Evolutionary conservation across 2,329 filamentous ascomycete species (phyloP), one percentile per base, ranked within the genome.

Genomic region (Curvularia spicifera): DNA sequence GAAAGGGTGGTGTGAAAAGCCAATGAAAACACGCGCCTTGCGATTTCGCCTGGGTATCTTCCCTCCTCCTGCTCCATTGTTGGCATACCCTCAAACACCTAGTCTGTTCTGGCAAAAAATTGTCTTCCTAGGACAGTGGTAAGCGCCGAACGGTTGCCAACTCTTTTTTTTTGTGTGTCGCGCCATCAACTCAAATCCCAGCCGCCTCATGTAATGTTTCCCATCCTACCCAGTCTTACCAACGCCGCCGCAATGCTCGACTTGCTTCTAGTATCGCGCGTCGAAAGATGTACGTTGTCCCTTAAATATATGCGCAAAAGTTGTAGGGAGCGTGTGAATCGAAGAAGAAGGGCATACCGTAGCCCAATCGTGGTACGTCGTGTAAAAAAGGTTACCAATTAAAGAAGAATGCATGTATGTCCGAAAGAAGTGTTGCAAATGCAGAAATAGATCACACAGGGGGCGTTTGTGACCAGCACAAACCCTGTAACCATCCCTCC

Each of bases 391-490:
- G 29, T 26, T 50, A 28, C 59, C 60, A 66, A 74, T 73, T 73
- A 46, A 33, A 46, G 26, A 72, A 70, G 68, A 71, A 70, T 64
- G 60, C 46, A 63, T 61, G 51, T 46, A 61, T 61, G 54, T 52
- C 47, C 56, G 42, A 65, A 67, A 59, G 54, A 62, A 53, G 45
- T 53, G 53, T 59, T 22, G 56, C 56, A 49, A 46, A 55, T 58
- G 45, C 51, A 26, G 42, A 42, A 43, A 46, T 43, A 28, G 24
- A 45, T 26, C 51, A 9, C 56, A 35, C 29, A 18, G 45, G 40
- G 31, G 49, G 50, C 35, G 50, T 61, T 65, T 64, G 68, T 72
- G 71, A 64, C 72, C 71, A 75, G 72, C 72, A 74, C 71, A 68
- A 69, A 58, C 63, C 57, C 60, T 42, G 45, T 55, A 59, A 58